Evolutionary conservation across 73 alveolate species (phyloP), one percentile per base, ranked within the genome.

Genomic region (Tetrahymena borealis): DNA sequence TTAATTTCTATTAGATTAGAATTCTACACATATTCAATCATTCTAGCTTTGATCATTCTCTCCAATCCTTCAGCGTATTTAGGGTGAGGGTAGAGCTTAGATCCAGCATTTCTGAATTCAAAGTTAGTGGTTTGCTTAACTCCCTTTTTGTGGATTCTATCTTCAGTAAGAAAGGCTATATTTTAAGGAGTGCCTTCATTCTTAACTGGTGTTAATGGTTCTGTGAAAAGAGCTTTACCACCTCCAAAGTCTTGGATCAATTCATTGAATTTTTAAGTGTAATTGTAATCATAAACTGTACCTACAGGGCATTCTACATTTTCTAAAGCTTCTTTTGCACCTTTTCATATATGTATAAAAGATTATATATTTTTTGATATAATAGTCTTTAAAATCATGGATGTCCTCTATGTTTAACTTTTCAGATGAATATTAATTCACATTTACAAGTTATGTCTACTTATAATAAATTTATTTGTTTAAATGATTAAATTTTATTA

Each of bases 101-200:
- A 92, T 16, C 93, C 94, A 33, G 95, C 95, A 11, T 93, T 91
- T 85, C 91, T 91, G 79, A 93, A 96, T 60, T 95, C 94, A 24
- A 95, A 37, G 28, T 96, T 93, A 11, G 93, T 38, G 12, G 90
- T 85, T 28, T 90, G 91, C 43, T 94, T 40, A 33, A 93, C 96
- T 11, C 96, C 96, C 16, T 39, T 42, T 20, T 78, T 93, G 60
- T 95, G 94, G 93, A 90, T 94, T 36, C 91, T 78, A 3, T 95
- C 96, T 18, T 95, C 97, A 41, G 78, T 41, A 4, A 41, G 78
- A 41, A 18, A 41, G 94, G 94, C 92, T 78, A 96, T 91, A 33
- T 95, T 96, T 90, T 95, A 92, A 0, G 98, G 98, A 5, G 96
- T 97, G 5, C 98, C 98, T 38, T 96, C 97, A 60, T 97, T 95